Evolutionary conservation across 306 rosid genomes (phyloP).

Genomic region (Cucurbita ficifolia): DNA sequence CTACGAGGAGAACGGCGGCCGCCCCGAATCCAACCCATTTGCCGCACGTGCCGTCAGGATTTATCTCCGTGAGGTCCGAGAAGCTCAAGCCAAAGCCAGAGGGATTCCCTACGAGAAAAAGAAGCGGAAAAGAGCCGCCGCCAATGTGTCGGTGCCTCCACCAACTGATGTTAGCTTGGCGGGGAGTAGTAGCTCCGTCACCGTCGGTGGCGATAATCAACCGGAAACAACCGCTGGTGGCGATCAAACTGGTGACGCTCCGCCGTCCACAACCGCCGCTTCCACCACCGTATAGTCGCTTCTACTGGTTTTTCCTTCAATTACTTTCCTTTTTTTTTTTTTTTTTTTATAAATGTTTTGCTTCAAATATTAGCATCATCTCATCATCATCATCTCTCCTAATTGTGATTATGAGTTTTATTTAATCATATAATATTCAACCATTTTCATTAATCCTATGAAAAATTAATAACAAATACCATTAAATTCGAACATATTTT

Average conservation of each 20-base stretch:
- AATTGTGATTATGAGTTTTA: slow-evolving; percentile 42
- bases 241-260: background rate
- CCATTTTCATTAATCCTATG: slow-evolving; percentile 1
- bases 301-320: slow-evolving; percentile 14
- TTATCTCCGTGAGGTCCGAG: slow-evolving; percentile 77
- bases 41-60: slow-evolving; percentile 72
- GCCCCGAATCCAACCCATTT: slow-evolving; percentile 76
- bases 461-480: background rate
- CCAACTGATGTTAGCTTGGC: background rate
- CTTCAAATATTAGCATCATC: background rate
- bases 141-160: slow-evolving; percentile 17
- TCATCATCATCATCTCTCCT: slow-evolving; percentile 1
- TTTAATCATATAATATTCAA: slow-evolving; percentile 28
- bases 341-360: background rate
- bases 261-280: slow-evolving; percentile 20
- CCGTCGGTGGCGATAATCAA: background rate
- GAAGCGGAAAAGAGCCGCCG: slow-evolving; percentile 45
- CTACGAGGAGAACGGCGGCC: slow-evolving; percentile 85
- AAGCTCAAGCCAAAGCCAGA: slow-evolving; percentile 76
- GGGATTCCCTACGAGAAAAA: slow-evolving; percentile 94
- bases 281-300: slow-evolving; percentile 33
- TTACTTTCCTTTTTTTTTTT: background rate
- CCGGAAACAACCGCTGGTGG: background rate
- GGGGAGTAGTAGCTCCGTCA: background rate
- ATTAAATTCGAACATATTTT: too few relatives aligned